Base-by-base conservation (phyloP, 2,329 filamentous ascomycete genomes). In the Fragosphaeria purpurea region DNA sequence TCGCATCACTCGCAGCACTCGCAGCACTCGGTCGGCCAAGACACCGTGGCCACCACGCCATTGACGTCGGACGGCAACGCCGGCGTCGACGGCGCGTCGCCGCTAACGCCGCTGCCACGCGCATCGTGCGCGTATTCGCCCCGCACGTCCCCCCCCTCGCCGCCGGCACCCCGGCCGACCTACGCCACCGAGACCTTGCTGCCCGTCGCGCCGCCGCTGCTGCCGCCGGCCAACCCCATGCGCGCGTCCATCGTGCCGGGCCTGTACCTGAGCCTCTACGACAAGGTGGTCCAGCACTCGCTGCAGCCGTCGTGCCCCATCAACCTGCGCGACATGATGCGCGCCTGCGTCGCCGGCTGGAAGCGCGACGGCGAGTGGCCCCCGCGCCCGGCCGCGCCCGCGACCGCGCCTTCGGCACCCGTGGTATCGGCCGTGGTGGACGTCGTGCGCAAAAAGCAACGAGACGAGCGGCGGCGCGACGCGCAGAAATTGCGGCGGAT, bases 361-460 rank as follows among this genome's bases (percentile, higher is more conserved):
- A 95, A 94, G 66, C 77, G 87, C 41, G 88, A 93, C 60, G 90
- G 89, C 12, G 88, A 95, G 65, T 97, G 91, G 91, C 90, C 91
- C 5, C 88, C 86, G 1, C 80, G 79, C 11, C 6, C 6, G n/a
- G n/a, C n/a, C n/a, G n/a, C n/a, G n/a, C n/a, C n/a, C 57, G 66
- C 49, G 5, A 22, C 39, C 8, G 51, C 38, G 35, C 6, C 41
- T 6, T 5, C 47, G 3, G 34, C 44, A 5, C 41, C 52, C 5
- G 35, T 44, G 4, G 32, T 47, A 31, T 11, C 47, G 12, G 41
- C 44, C 30, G 30, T 45, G 22, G 43, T 48, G 8, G 50, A 41
- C n/a, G 46, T 45, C 6, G 31, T 46, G 34, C 50, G 46, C 12
- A 44, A 41, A 41, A 50, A 49, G 33, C 43, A 46, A 6, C 47